Conservation (phyloP, 2,329 filamentous ascomycete genomes). For the Alternaria brassicicola region DNA sequence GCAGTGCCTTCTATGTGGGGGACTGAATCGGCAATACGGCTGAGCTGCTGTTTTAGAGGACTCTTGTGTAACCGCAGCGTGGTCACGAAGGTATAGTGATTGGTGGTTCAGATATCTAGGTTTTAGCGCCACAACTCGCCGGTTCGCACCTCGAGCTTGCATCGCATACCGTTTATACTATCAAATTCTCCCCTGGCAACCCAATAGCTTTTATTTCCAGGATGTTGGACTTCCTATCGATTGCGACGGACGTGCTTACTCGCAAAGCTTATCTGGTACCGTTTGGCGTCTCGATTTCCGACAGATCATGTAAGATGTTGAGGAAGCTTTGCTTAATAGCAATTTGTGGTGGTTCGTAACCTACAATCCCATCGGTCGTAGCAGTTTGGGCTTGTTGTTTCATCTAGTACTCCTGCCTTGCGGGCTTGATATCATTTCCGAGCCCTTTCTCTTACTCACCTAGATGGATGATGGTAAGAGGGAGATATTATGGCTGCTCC, state of each 20-base stretch:
- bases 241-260: neutral
- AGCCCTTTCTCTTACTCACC: neutral
- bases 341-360: neutral
- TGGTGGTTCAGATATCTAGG: neutral
- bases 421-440: neutral
- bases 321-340: neutral
- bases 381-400: neutral
- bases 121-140: neutral
- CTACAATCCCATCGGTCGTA: neutral
- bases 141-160: neutral
- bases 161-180: neutral
- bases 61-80: neutral
- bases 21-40: neutral
- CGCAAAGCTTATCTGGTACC: neutral
- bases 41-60: neutral
- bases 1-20: neutral
- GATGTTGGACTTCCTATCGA: neutral
- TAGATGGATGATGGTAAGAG: neutral
- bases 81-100: neutral
- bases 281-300: neutral
- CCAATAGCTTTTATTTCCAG: neutral
- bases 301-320: neutral
- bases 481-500: too few relatives aligned
- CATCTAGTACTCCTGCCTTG: neutral
- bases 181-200: neutral